phyloP scores from a whole-genome alignment of 768 basidiomycete genomes.

The Suillus placidus region DNA sequence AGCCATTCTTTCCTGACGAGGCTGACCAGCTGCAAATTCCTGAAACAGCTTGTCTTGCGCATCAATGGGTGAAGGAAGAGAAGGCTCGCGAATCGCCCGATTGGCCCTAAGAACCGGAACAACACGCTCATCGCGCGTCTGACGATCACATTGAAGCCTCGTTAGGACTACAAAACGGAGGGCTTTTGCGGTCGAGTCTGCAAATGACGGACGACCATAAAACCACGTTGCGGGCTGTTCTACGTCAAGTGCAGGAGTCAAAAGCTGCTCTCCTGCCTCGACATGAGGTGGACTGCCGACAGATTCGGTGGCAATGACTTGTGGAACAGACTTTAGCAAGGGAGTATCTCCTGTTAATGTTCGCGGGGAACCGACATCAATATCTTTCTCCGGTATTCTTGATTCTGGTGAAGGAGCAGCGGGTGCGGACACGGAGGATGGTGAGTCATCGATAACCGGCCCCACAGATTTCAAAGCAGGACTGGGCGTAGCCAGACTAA shows the following conservation, averaged over 20 bases:
- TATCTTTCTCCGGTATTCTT: conserved; percentile 20
- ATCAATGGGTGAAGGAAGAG: conserved; percentile 34
- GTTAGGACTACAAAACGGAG: conserved; percentile 65
- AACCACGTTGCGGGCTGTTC: conserved; percentile 7
- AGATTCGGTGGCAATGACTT: conserved; percentile 13
- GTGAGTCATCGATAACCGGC: conserved; percentile 1
- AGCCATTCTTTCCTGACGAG: conserved; percentile 37
- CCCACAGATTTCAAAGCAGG: not conserved
- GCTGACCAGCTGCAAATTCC: conserved; percentile 46
- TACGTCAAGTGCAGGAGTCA: conserved; percentile 5
- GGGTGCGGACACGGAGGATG: conserved; percentile 18
- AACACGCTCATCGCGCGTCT: conserved; percentile 63
- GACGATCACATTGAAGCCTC: conserved; percentile 59
- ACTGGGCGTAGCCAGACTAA: not conserved
- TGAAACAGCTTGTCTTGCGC: conserved; percentile 49
- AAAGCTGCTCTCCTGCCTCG: conserved; percentile 18
- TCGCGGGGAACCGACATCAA: conserved; percentile 14
- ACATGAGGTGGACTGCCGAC: conserved; percentile 23
- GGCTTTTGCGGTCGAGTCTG: conserved; percentile 56
- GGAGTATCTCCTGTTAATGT: conserved; percentile 7
- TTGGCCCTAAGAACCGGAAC: conserved; percentile 68
- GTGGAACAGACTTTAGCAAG: conserved; percentile 15
- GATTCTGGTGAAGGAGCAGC: conserved; percentile 16
- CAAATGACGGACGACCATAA: conserved; percentile 11
- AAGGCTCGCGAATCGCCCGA: conserved; percentile 42